Evolutionary conservation across 768 basidiomycete genomes (phyloP).

Genomic region (Leccinum incarnatum): DNA sequence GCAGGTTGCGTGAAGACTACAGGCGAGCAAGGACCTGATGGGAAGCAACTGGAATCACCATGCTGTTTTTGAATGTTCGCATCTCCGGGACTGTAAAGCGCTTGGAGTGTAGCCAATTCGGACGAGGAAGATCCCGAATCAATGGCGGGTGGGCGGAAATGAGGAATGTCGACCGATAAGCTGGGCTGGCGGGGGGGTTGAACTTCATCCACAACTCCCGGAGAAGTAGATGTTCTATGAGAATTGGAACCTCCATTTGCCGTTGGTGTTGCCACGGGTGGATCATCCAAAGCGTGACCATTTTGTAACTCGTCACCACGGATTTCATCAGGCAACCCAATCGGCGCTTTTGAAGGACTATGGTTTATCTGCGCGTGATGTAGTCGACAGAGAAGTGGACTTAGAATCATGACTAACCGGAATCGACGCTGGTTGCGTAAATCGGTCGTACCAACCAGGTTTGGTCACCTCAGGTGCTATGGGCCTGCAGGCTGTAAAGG

Average conservation of each 20-base stretch:
- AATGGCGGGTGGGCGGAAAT: not conserved
- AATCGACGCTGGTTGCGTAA: conserved; percentile 15
- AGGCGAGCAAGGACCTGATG: not conserved
- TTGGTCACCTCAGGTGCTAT: conserved; percentile 37
- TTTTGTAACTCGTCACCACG: conserved; percentile 6
- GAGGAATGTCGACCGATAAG: not conserved
- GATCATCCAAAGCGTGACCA: not conserved
- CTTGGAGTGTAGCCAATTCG: not conserved
- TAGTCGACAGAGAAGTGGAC: not conserved
- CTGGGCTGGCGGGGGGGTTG: not conserved
- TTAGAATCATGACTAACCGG: conserved; percentile 20
- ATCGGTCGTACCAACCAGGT: conserved; percentile 64
- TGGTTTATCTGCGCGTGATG: conserved; percentile 17
- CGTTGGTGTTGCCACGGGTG: not conserved
- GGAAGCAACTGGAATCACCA: not conserved
- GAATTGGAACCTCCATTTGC: not conserved
- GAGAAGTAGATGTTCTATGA: not conserved
- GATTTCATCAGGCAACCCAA: conserved; percentile 11
- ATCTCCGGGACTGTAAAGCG: not conserved
- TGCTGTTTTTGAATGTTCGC: not conserved
- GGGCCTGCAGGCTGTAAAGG: conserved; percentile 49
- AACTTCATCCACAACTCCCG: not conserved
- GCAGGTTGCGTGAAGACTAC: not conserved
- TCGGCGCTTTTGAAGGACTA: conserved; percentile 12
- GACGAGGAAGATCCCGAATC: not conserved